phyloP scores from a whole-genome alignment of 1,284 basidiomycete species.

The Naganishia cerealis region DNA sequence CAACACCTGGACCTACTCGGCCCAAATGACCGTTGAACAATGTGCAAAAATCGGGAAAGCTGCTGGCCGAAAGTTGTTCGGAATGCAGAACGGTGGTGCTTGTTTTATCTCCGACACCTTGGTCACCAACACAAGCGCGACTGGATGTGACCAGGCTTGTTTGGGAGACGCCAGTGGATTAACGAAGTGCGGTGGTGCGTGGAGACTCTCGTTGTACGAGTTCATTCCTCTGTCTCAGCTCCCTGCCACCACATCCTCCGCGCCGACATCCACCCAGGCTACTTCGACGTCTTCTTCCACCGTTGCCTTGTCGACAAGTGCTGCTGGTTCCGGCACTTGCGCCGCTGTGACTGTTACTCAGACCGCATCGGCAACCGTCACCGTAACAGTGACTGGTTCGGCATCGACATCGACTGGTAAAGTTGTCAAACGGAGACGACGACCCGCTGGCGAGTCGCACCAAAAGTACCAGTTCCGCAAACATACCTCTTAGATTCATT shows the following conservation, averaged over 20 bases:
- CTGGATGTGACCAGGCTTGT: slow-evolving; percentile 35
- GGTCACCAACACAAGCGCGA: slow-evolving; percentile 29
- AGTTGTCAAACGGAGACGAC: slow-evolving; percentile 2
- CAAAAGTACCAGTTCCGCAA: slow-evolving; percentile 17
- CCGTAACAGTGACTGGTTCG: slow-evolving; percentile 17
- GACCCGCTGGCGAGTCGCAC: not conserved
- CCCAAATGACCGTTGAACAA: slow-evolving; percentile 35
- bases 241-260: not conserved
- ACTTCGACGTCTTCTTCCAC: not conserved
- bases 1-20: slow-evolving; percentile 24
- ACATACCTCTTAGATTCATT: slow-evolving; percentile 1
- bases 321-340: slow-evolving; percentile 2
- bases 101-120: slow-evolving; percentile 39
- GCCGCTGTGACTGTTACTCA: slow-evolving; percentile 24
- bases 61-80: slow-evolving; percentile 36
- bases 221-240: not conserved
- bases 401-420: slow-evolving; percentile 10
- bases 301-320: not conserved
- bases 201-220: slow-evolving; percentile 28
- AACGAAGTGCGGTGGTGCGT: slow-evolving; percentile 29
- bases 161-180: slow-evolving; percentile 12
- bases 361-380: slow-evolving; percentile 20
- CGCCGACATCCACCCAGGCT: not conserved
- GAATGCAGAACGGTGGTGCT: slow-evolving; percentile 36
- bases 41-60: slow-evolving; percentile 29